Base-by-base conservation (phyloP, 495 filamentous ascomycete genomes). In the Lasiosphaeria ovina region DNA sequence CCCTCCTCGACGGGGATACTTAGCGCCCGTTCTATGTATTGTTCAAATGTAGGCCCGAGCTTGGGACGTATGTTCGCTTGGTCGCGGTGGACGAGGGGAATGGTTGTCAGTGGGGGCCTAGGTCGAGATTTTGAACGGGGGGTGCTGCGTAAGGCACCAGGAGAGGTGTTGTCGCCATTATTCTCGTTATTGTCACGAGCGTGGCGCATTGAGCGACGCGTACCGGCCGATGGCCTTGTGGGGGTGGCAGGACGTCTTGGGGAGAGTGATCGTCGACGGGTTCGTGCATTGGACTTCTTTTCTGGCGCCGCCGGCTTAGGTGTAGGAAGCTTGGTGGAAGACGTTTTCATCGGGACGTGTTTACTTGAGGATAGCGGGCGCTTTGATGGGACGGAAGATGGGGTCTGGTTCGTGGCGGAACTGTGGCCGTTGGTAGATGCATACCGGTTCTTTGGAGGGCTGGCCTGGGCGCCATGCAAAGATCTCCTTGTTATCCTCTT, bases 401-500 rank as follows among this genome's bases (percentile, higher is more conserved):
- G 50, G 17, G 65, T 63, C 14, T 65, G 60, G 45, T 44, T 49
- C 33, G 34, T 54, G 51, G 48, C 35, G 40, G 57, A 24, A 44
- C 48, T 58, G 47, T 66, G 62, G 24, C 60, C 60, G 61, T 68
- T 71, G 4, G 49, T 53, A 5, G 64, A 42, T 33, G 57, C 55
- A 38, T 31, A 33, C 24, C 62, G 58, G 24, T 62, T 60, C 16
- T 62, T 66, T 3, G 66, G 61, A 32, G 69, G 66, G 24, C 64
- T 69, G 24, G 62, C 11, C 12, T 67, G 63, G 51, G 68, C 55
- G 54, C 59, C 72, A 58, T 79, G 72, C 3, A 75, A 60, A 50
- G 77, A 66, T 54, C 73, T 68, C 59, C 80, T 67, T 1, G 79
- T 82, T 59, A 77, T 69, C n/a, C 80, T 76, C 61, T 89, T 95